These are phyloP conservation scores for Funneliformis caledonium DNA, from an alignment of 371 early-diverging fungal species.

Conservation along the genomic window DNA sequence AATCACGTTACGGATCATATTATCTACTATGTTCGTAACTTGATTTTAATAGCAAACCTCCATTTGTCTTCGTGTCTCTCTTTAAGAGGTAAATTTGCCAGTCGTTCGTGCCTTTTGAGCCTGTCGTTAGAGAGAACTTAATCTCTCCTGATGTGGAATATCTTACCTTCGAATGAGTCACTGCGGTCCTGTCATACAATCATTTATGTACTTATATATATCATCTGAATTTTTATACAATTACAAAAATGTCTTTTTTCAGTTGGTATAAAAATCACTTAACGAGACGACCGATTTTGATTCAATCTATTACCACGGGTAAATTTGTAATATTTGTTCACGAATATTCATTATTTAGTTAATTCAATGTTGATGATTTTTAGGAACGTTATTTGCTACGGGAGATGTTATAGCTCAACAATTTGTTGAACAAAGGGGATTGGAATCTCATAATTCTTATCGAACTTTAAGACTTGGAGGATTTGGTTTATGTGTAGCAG, in stretches of 20 bases:
- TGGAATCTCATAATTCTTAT: background rate
- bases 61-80: no score
- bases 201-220: no score
- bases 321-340: background rate
- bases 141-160: no score
- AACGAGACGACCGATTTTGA: constrained; percentile 5
- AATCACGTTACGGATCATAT: no score
- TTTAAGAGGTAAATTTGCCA: no score
- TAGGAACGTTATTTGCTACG: background rate
- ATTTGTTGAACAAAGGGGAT: background rate
- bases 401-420: constrained; percentile 26
- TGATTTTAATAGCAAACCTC: no score
- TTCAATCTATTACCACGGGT: constrained; percentile 6
- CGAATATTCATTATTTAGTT: background rate
- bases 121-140: no score
- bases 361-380: background rate
- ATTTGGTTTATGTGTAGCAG: constrained; percentile 12
- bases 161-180: no score
- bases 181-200: no score
- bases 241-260: background rate
- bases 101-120: no score
- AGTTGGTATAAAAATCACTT: constrained; percentile 13
- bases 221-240: no score
- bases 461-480: background rate
- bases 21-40: no score